Evolutionary conservation across 305 asterid genomes (phyloP), one percentile per base, ranked within the genome.

Genomic region (Fraxinus greggii): DNA sequence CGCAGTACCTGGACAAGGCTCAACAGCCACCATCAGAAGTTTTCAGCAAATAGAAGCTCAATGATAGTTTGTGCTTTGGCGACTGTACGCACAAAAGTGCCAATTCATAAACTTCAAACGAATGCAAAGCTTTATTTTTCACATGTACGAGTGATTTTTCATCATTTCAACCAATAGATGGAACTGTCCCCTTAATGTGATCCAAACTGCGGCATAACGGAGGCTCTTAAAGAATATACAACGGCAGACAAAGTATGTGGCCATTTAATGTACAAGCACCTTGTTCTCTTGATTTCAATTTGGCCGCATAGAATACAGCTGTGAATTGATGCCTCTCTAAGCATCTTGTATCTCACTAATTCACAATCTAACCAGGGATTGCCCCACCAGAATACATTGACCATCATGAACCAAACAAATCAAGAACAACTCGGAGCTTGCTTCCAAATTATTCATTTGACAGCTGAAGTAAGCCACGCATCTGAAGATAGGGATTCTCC

Each of bases 401-500:
- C 31, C 61, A 82, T 86, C 78, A 75, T 75, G 72, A 83, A 83
- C 86, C 83, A 83, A 42, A 84, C 85, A 81, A 83, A 79, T 81
- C 80, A 78, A 72, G 72, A 75, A 75, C 36, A 72, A 76, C 33
- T 48, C 54, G 70, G 59, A 80, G 83, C 85, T 85, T 75, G 83
- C 85, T 85, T 75, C 83, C 32, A 69, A 72, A 56, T 89, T 88
- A 89, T 81, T 88, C 92, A 77, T 88, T 90, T 79, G 90, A 87
- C 83, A 96, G 95, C 88, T 94, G 99, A 84, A 95, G 91, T 83
- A 97, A 84, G 84, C 98, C 99, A 7, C 98, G 97, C 96, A 97
- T 94, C 91, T 97, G 99, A 81, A 97, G 98, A 90, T 94, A 97
- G 0, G 99, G 99, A 89, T 97, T 97, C 87, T 97, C 98, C 94